These are phyloP conservation scores for Kodamaea jinghongensis DNA, from an alignment of 805 yeast genomes.

Conservation along the genomic window DNA sequence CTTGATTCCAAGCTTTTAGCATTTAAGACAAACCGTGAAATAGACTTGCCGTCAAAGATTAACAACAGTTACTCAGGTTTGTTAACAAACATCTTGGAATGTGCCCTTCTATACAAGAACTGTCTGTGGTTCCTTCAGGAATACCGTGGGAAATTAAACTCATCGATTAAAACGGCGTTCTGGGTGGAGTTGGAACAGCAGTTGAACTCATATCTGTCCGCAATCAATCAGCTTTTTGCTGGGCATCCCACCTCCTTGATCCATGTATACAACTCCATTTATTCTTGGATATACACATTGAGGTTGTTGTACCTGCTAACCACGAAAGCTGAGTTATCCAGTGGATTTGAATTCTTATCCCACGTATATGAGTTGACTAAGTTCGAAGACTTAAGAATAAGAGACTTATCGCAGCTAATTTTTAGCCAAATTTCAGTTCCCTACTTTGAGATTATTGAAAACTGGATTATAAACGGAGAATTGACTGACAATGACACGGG, in stretches of 20 bases:
- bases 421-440: constrained; percentile 51
- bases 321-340: constrained; percentile 26
- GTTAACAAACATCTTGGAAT: constrained; percentile 60
- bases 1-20: constrained; percentile 58
- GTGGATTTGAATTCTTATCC: constrained; percentile 55
- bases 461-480: constrained; percentile 72
- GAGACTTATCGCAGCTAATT: constrained; percentile 40
- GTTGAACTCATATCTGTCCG: constrained; percentile 31
- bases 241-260: constrained; percentile 28
- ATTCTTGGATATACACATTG: constrained; percentile 52
- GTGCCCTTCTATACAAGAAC: constrained; percentile 61
- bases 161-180: constrained; percentile 65
- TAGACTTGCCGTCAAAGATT: constrained; percentile 49
- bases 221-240: constrained; percentile 35
- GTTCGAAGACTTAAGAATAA: constrained; percentile 63
- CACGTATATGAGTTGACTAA: constrained; percentile 47
- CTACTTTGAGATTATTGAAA: constrained; percentile 54
- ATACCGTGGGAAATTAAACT: constrained; percentile 25
- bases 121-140: constrained; percentile 33
- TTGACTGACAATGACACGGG: constrained; percentile 39
- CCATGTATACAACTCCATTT: constrained; percentile 39
- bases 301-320: constrained; percentile 53
- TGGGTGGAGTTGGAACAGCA: constrained; percentile 45
- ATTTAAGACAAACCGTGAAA: constrained; percentile 30
- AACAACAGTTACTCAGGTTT: constrained; percentile 57